phyloP scores from a whole-genome alignment of 2,329 filamentous ascomycete species.

The Hypoxylon sp. region DNA sequence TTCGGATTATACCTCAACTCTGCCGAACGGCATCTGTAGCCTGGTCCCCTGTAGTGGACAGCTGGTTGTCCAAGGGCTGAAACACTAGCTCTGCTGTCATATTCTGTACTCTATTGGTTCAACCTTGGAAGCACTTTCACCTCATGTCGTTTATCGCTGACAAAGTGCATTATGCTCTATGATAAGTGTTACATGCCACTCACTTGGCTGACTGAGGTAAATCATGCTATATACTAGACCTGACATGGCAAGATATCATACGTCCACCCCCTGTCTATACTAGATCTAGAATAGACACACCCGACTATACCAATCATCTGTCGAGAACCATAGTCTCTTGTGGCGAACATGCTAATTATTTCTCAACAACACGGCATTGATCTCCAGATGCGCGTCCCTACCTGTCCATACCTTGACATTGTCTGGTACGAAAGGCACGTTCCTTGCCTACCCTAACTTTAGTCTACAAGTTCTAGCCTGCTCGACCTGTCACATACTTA shows the following conservation, averaged over 20 bases:
- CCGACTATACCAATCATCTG: slow-evolving; percentile 44
- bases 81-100: slow-evolving; percentile 37
- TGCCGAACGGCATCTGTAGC: slow-evolving; percentile 43
- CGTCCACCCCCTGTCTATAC: slow-evolving; percentile 39
- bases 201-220: slow-evolving; percentile 46
- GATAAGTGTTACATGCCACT: slow-evolving; percentile 43
- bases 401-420: slow-evolving; percentile 44
- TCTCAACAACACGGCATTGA: slow-evolving; percentile 50
- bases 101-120: slow-evolving; percentile 31
- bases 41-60: slow-evolving; percentile 31
- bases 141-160: slow-evolving; percentile 32
- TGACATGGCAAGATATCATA: slow-evolving; percentile 45
- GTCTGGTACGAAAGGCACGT: slow-evolving; percentile 49
- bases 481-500: slow-evolving; percentile 48
- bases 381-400: slow-evolving; percentile 51
- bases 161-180: slow-evolving; percentile 43
- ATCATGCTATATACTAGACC: slow-evolving; percentile 49
- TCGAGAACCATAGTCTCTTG: slow-evolving; percentile 34
- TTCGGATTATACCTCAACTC: slow-evolving; percentile 44
- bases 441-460: slow-evolving; percentile 43
- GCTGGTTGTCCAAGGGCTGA: slow-evolving; percentile 34
- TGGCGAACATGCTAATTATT: slow-evolving; percentile 47
- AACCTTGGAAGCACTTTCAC: slow-evolving; percentile 4
- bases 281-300: slow-evolving; percentile 46
- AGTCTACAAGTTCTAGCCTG: slow-evolving; percentile 44